phyloP scores from a whole-genome alignment of 2,329 filamentous ascomycete species.

The Xylaria sp. region DNA sequence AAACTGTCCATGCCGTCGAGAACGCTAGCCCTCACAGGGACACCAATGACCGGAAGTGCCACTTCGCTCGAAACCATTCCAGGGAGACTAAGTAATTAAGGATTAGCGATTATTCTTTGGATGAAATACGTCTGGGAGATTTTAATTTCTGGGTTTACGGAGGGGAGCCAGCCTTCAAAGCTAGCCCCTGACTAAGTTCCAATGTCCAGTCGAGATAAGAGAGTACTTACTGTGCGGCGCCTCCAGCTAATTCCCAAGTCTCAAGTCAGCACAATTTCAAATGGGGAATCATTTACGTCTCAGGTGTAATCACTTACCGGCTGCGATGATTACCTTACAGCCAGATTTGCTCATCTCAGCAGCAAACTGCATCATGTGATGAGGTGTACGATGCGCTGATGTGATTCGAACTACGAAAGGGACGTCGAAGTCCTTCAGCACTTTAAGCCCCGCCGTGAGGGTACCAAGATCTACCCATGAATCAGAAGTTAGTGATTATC shows the following conservation, averaged over 20 bases:
- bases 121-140: neutral
- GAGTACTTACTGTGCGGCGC: constrained; percentile 38
- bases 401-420: constrained; percentile 80
- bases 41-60: constrained; percentile 78
- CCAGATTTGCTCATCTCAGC: constrained; percentile 71
- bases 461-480: constrained; percentile 65
- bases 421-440: constrained; percentile 76
- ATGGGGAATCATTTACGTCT: neutral
- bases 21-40: constrained; percentile 79
- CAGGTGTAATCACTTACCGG: constrained; percentile 47
- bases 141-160: neutral
- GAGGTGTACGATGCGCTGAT: constrained; percentile 80
- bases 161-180: too few species aligned
- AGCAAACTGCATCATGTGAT: constrained; percentile 75
- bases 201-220: neutral
- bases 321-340: constrained; percentile 79
- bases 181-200: neutral
- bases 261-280: constrained; percentile 23
- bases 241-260: constrained; percentile 32
- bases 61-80: constrained; percentile 61
- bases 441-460: constrained; percentile 72
- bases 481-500: constrained; percentile 9
- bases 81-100: constrained; percentile 24
- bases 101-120: constrained; percentile 15
- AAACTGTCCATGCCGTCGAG: constrained; percentile 78